Evolutionary conservation across 495 filamentous ascomycete species (phyloP).

Genomic region (Talaromyces trachyspermus): DNA sequence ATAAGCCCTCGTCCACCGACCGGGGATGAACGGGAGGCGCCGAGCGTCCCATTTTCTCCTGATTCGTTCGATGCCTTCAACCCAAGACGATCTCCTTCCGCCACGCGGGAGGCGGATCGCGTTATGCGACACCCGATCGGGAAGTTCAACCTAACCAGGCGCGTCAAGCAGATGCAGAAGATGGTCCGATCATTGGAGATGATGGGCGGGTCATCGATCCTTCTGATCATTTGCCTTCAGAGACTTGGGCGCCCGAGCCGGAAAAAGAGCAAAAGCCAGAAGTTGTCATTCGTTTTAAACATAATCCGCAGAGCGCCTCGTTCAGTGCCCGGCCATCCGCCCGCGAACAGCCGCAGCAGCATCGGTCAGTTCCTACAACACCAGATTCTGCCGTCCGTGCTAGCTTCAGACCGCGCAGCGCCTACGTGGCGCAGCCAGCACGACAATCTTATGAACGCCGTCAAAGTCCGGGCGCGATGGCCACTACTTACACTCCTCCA

Average conservation of each 20-base stretch:
- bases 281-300: conserved; percentile 45
- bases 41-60: conserved; percentile 75
- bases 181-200: conserved; percentile 62
- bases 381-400: not conserved
- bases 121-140: conserved; percentile 38
- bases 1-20: conserved; percentile 65
- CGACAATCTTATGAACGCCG: conserved; percentile 4
- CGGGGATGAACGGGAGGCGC: conserved; percentile 43
- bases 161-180: conserved; percentile 25
- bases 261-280: conserved; percentile 64
- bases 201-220: conserved; percentile 87
- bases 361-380: conserved; percentile 1
- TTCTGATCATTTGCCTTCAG: conserved; percentile 83
- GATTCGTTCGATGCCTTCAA: conserved; percentile 60
- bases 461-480: not conserved
- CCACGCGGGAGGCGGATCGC: conserved; percentile 22
- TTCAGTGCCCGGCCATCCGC: conserved; percentile 2
- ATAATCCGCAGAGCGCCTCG: conserved; percentile 38
- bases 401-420: not conserved
- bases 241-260: conserved; percentile 90
- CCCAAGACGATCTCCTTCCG: conserved; percentile 26
- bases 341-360: conserved; percentile 6
- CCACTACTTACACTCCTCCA: conserved; percentile 6
- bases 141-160: conserved; percentile 31
- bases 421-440: conserved; percentile 3